Conservation (phyloP, 441 rosid genomes). For the Gossypium gossypioides region DNA sequence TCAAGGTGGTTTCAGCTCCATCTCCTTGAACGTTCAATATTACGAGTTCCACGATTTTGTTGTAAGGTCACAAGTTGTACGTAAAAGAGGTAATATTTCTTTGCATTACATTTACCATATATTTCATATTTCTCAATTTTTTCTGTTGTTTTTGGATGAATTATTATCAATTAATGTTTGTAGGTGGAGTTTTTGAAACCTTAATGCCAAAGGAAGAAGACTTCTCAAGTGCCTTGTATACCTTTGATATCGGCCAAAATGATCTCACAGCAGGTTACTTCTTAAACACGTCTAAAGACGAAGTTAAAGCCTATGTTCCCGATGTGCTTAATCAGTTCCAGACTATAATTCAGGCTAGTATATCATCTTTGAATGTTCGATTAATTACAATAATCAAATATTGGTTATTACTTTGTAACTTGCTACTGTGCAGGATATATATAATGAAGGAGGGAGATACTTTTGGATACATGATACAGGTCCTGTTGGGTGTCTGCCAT, state of each 20-base stretch:
- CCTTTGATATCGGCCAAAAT: slow-evolving; percentile 78
- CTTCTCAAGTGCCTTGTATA: slow-evolving; percentile 53
- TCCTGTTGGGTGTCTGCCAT: slow-evolving; percentile 63
- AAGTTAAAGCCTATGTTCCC: slow-evolving; percentile 45
- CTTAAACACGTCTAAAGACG: slow-evolving; percentile 36
- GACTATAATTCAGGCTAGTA: slow-evolving; percentile 19
- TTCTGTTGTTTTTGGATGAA: background rate
- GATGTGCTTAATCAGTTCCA: slow-evolving; percentile 39
- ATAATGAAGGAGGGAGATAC: slow-evolving; percentile 45
- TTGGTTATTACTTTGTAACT: background rate
- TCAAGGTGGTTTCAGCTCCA: slow-evolving; percentile 58
- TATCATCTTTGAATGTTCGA: background rate
- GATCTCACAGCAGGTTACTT: slow-evolving; percentile 60
- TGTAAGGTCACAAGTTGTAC: slow-evolving; percentile 42
- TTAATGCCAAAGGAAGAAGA: slow-evolving; percentile 37
- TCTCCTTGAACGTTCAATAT: slow-evolving; percentile 50
- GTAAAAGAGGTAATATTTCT: slow-evolving; percentile 23
- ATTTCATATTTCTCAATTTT: background rate
- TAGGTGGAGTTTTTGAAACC: slow-evolving; percentile 27
- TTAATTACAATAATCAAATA: background rate
- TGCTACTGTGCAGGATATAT: slow-evolving; percentile 28
- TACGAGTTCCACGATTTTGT: slow-evolving; percentile 45
- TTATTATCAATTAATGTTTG: slow-evolving; percentile 7
- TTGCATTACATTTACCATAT: too few relatives aligned
- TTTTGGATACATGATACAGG: slow-evolving; percentile 84